Evolutionary conservation across 2,329 filamentous ascomycete species (phyloP), one percentile per base, ranked within the genome.

Genomic region (Stagonosporopsis rhizophila): DNA sequence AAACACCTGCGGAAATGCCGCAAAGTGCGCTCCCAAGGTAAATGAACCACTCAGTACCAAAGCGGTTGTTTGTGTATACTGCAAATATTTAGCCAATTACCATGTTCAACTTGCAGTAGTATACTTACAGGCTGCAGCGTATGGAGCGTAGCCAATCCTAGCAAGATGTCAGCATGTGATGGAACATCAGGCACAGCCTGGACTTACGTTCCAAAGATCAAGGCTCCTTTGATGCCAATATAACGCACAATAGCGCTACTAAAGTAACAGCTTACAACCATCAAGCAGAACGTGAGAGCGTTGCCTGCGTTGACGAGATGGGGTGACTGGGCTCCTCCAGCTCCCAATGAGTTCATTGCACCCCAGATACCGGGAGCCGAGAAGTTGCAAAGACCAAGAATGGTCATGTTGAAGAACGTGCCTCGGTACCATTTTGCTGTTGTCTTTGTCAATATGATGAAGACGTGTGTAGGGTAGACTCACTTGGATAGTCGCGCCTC

Each of bases 291-390:
- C 0, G 88, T 90, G 35, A 91, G 72, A 0, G 88, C 85, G 62
- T 92, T 92, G 14, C 87, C 88, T 0, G 85, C 82, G 65, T 90
- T 91, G 45, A 91, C 85, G 1, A 91, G 80, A 64, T 86, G 82
- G 0, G 89, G 89, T 8, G 82, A 81, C 60, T 86, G 81, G 27
- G 84, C 81, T 3, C 89, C 89, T 44, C 89, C 89, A 1, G 87
- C 89, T 9, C 89, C 89, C 0, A 91, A 81, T 0, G 83, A 87
- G 76, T 90, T 91, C 87, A 91, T 75, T 2, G 87, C 87, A 12
- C 81, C 83, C 88, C 88, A 91, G 58, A 91, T 88, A 0, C 89
- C 89, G 0, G 88, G 89, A 0, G 88, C 88, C 1, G 86, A 79
- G 59, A 91, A 85, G 67, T 89, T 90, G 75, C 87, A 90, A 9